Percentiles rank a stretch among this genome's conserved stretches.
phyloP scores from a whole-genome alignment of 306 rosid genomes.

The Gastrolobium bilobum region DNA sequence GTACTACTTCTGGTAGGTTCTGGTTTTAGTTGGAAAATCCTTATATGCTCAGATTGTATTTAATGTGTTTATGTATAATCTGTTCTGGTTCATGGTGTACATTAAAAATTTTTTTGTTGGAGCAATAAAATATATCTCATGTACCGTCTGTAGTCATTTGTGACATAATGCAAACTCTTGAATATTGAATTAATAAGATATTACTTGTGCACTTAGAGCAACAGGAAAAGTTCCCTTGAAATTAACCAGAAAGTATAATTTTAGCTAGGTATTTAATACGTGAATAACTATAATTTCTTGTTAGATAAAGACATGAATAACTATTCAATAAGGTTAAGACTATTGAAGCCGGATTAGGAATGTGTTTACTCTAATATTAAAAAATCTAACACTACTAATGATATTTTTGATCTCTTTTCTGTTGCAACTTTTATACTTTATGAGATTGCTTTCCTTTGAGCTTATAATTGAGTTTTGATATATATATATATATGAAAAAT shows the following conservation, averaged over 20 bases:
- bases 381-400: background rate
- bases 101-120: background rate
- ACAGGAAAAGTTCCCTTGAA: background rate
- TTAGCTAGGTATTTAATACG: background rate
- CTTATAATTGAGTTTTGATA: background rate
- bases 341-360: background rate
- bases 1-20: conserved; percentile 60
- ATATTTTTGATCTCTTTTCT: background rate
- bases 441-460: background rate
- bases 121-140: conserved; percentile 6
- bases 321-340: background rate
- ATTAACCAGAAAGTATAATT: background rate
- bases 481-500: too few relatives aligned
- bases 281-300: background rate
- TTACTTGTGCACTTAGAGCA: background rate
- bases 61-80: conserved; percentile 6
- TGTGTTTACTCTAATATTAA: background rate
- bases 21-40: conserved; percentile 30
- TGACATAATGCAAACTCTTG: conserved; percentile 5
- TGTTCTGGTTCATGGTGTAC: conserved; percentile 29
- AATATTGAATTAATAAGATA: background rate
- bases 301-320: background rate
- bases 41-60: conserved; percentile 15
- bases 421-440: background rate
- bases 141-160: background rate